These are phyloP conservation scores for Wickerhamomyces tratensis DNA, from an alignment of 805 yeast species.

Conservation along the genomic window DNA sequence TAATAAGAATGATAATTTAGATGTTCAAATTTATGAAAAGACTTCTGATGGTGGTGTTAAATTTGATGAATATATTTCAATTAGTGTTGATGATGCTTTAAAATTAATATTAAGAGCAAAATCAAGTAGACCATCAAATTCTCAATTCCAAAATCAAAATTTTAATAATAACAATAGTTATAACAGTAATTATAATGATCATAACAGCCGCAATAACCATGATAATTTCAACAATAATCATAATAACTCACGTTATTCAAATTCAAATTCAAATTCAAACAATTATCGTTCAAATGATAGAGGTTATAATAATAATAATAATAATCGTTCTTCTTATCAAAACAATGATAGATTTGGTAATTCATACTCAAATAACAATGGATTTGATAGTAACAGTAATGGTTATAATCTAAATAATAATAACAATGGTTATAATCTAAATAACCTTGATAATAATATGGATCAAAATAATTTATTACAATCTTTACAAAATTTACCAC, in stretches of 20 bases:
- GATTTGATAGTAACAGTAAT: not conserved
- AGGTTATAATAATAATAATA: too few relatives aligned
- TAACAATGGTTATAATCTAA: constrained; percentile 1
- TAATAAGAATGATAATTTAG: constrained; percentile 43
- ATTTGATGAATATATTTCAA: constrained; percentile 72
- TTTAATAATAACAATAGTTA: not conserved
- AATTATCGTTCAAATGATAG: too few relatives aligned
- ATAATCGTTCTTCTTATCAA: too few relatives aligned
- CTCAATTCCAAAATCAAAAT: not conserved
- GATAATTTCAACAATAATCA: not conserved
- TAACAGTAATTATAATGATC: not conserved
- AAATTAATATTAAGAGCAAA: constrained; percentile 40
- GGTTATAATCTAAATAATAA: constrained; percentile 1
- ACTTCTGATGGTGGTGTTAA: constrained; percentile 63
- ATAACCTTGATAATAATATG: not conserved
- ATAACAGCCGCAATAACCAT: not conserved
- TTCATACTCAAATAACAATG: not conserved
- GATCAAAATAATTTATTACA: constrained; percentile 1
- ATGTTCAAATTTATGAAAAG: constrained; percentile 64
- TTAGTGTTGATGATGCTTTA: constrained; percentile 60
- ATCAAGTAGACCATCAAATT: too few relatives aligned
- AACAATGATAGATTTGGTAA: not conserved
- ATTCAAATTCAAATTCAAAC: too few relatives aligned
- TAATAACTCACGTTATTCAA: too few relatives aligned
- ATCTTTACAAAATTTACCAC: constrained; percentile 5